Base-by-base conservation (phyloP, 495 filamentous ascomycete genomes). In the Penicillium egyptiacum region DNA sequence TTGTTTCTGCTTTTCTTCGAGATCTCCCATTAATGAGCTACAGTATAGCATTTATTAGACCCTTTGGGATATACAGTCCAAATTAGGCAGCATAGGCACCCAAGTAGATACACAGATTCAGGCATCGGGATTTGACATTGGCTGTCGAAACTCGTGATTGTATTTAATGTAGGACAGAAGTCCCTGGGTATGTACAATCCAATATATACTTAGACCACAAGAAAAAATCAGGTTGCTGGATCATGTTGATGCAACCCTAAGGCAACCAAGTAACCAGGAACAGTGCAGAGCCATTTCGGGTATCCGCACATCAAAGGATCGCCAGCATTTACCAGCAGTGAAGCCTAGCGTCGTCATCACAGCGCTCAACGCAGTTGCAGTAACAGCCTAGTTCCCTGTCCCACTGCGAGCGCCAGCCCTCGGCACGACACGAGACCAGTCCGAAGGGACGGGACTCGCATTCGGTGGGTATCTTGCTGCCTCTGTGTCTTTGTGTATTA, bases 121-220 rank as follows among this genome's bases (percentile, higher is more conserved):
- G n/a, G 3, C 6, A 39, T 39, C n/a, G 5, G 35, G 6, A 39
- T 17, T 39, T 9, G 16, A 17, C 16, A 39, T 35, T 35, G 12
- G 16, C 5, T 4, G 6, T 39, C 6, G 35, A 17, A 42, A 43
- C 4, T 43, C 11, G 11, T 23, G 20, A 16, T 23, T 20, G 41
- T 5, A 43, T 43, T 43, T 5, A 43, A 12, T 23, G 11, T 43
- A 22, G 12, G 41, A 43, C 47, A n/a, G n/a, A 14, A 6, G 26
- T 22, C 53, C 33, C 31, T 11, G 52, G 60, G 57, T 65, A 62
- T 61, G 37, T 61, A 64, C 46, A 61, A 41, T 23, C 57, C 23
- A 47, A 57, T 20, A 31, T 57, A 53, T 50, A 41, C 25, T 45
- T 28, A 26, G 25, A 33, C 54, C 50, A 25, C 5, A 19, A n/a